Evolutionary conservation across 257 asterid species (phyloP), one percentile per base, ranked within the genome.

Genomic region (Solanum etuberosum): DNA sequence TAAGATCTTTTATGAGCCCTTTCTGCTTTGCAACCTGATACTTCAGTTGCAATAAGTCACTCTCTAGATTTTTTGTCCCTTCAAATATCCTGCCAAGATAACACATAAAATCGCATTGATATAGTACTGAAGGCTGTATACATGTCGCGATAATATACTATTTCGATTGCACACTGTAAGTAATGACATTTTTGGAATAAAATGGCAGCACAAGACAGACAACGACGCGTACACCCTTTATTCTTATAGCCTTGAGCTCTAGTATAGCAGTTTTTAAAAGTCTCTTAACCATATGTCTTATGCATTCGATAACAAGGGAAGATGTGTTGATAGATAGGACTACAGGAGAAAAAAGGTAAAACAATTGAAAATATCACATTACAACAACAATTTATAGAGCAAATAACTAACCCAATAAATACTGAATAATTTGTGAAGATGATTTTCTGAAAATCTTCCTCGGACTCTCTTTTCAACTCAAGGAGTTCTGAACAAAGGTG

Each of bases 401-500:
- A 16, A 61, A 25, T 83, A 86, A 87, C 91, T 91, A 88, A 95
- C 98, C 90, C 90, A 35, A 94, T 92, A 88, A 95, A 95, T 67
- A 91, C 93, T 7, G 93, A 74, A 88, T 92, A 96, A 86, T 93
- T 96, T 10, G 95, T 89, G 80, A 83, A 92, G 70, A 96, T 90
- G 86, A 88, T 93, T 90, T 90, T 91, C 90, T 90, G 98, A 91
- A 96, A 93, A 87, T 94, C 97, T 88, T 92, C 94, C 87, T 92
- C 95, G 5, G 96, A 91, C 89, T 94, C 96, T 59, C 90, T 88
- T 92, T 93, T 96, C 85, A 96, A 91, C 90, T 96, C 98, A 59
- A 94, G 90, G 86, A 96, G 93, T 90, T 96, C 97, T 63, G 96
- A 93, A 87, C 98, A 96, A 14, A 96, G 93, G 88, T 96, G 94